These are phyloP conservation scores for Leptodermis oblonga DNA, from an alignment of 257 asterid genomes.

Conservation along the genomic window DNA sequence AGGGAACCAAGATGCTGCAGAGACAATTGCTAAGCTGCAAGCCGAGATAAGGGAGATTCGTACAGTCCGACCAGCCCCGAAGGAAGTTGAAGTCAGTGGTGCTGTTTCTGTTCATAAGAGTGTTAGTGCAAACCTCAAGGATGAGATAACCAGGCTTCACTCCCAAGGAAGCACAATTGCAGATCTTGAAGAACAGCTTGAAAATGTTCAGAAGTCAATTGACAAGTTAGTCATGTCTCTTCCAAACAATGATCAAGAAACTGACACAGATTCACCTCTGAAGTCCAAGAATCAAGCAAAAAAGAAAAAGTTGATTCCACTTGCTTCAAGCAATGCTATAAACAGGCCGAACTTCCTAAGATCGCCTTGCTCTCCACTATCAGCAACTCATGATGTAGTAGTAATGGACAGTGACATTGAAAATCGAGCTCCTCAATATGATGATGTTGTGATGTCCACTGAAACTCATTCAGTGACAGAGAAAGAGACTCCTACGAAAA, in stretches of 20 bases:
- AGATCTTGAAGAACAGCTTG: slow-evolving; percentile 85
- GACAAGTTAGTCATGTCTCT: slow-evolving; percentile 85
- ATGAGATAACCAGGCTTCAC: slow-evolving; percentile 89
- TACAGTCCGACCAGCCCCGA: slow-evolving; percentile 38
- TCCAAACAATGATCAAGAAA: slow-evolving; percentile 55
- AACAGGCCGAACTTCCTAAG: slow-evolving; percentile 64
- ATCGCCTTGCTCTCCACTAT: slow-evolving; percentile 88
- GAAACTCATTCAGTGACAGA: slow-evolving; percentile 58
- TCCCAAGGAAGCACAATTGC: slow-evolving; percentile 93
- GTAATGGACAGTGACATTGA: slow-evolving; percentile 55
- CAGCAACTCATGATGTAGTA: slow-evolving; percentile 62
- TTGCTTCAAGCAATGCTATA: slow-evolving; percentile 62
- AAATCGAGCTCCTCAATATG: slow-evolving; percentile 64
- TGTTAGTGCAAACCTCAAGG: slow-evolving; percentile 88
- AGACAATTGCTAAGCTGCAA: slow-evolving; percentile 89
- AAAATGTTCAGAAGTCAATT: slow-evolving; percentile 88
- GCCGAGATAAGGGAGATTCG: slow-evolving; percentile 86
- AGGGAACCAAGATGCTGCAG: slow-evolving; percentile 98
- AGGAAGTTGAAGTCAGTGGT: slow-evolving; percentile 53
- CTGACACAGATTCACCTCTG: slow-evolving; percentile 36
- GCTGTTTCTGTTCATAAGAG: slow-evolving; percentile 68
- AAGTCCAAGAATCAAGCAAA: slow-evolving; percentile 57
- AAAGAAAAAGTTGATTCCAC: slow-evolving; percentile 69
- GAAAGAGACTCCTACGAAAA: slow-evolving; percentile 78
- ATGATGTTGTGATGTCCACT: slow-evolving; percentile 45